phyloP scores from a whole-genome alignment of 345 rosid genomes.

The Citrus sinensis region DVS_A1.0 CM039164.1:28257001-28257500 shows the following conservation, averaged over 20 bases:
- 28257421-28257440: neutral
- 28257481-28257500: neutral
- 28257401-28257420: conserved; percentile 48
- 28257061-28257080: neutral
- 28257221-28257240: neutral
- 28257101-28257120: neutral
- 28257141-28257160: conserved; percentile 64
- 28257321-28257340: conserved; percentile 55
- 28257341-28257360: conserved; percentile 59
- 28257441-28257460: neutral
- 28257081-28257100: neutral
- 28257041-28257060: neutral
- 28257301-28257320: conserved; percentile 44
- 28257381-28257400: conserved; percentile 55
- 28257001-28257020: neutral
- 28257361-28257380: conserved; percentile 62
- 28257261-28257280: neutral
- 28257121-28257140: neutral
- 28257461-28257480: neutral
- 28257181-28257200: conserved; percentile 54
- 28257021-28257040: neutral
- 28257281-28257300: neutral
- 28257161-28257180: conserved; percentile 72
- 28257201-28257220: conserved; percentile 45
- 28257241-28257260: neutral